phyloP scores from a whole-genome alignment of 2,329 filamentous ascomycete species.

The Colletotrichum eleusines region DNA sequence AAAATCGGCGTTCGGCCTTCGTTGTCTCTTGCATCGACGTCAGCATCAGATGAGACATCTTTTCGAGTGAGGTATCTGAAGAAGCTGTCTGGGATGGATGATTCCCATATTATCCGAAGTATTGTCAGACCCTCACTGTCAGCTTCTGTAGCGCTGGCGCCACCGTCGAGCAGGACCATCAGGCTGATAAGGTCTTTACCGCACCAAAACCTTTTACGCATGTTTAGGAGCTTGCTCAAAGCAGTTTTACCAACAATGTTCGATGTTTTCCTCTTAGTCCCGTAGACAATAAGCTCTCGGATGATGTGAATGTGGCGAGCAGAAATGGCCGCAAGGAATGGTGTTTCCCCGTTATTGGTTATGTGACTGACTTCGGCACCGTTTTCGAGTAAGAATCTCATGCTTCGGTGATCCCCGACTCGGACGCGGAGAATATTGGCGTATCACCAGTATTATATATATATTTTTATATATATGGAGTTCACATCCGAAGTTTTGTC shows the following conservation, averaged over 20 bases:
- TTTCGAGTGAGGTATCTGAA: background rate
- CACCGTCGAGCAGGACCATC: no score
- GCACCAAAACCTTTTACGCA: no score
- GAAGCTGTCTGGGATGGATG: no score
- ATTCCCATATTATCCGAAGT: background rate
- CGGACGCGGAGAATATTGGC: background rate
- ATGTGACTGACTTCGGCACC: background rate
- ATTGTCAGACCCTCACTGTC: background rate
- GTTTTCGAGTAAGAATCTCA: background rate
- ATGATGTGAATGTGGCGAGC: background rate
- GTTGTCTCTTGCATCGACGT: background rate
- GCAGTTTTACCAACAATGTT: background rate
- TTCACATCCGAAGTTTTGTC: background rate
- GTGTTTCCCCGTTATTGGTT: background rate
- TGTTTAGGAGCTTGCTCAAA: background rate
- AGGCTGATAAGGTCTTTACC: no score
- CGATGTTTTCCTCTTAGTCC: background rate
- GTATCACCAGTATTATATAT: background rate
- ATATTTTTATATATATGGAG: no score
- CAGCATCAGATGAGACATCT: background rate
- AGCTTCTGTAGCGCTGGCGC: background rate
- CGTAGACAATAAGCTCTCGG: background rate
- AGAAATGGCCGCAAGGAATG: background rate
- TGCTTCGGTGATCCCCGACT: background rate
- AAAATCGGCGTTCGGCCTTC: background rate